phyloP scores from a whole-genome alignment of 768 basidiomycete genomes.

The Gymnopilus dilepis region DNA sequence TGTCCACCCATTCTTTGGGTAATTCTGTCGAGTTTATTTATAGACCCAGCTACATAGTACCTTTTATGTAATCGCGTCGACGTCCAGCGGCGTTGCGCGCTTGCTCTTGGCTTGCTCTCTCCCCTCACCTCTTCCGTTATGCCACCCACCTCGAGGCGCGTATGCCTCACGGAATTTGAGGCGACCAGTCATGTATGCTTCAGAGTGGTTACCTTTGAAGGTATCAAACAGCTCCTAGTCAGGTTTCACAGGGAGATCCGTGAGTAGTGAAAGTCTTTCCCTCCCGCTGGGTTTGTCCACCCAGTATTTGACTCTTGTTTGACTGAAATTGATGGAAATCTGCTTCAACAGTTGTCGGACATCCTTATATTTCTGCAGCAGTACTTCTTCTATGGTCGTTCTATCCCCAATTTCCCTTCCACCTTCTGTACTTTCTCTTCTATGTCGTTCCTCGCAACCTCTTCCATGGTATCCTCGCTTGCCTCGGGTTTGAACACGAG shows the following conservation, averaged over 20 bases:
- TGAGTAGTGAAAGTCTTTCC: conserved; percentile 10
- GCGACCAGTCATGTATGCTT: conserved; percentile 19
- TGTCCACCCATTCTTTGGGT: too few relatives aligned
- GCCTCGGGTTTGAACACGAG: conserved; percentile 22
- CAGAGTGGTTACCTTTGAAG: conserved; percentile 19
- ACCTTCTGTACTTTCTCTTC: conserved; percentile 21
- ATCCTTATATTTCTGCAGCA: conserved; percentile 24
- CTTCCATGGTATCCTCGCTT: conserved; percentile 21
- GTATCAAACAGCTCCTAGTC: conserved; percentile 14
- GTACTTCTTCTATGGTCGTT: conserved; percentile 26
- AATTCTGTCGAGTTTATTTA: too few relatives aligned
- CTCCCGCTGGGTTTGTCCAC: too few relatives aligned
- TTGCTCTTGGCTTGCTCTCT: conserved; percentile 10
- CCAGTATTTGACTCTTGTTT: too few relatives aligned
- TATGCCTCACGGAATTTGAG: conserved; percentile 21
- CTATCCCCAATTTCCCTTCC: conserved; percentile 27
- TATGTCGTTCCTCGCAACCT: conserved; percentile 22
- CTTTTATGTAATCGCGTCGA: too few relatives aligned
- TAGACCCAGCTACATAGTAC: too few relatives aligned
- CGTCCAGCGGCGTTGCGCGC: not conserved
- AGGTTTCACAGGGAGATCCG: conserved; percentile 24
- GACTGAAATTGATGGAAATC: not conserved
- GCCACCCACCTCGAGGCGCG: conserved; percentile 19
- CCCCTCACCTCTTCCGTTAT: conserved; percentile 1
- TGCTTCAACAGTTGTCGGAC: conserved; percentile 17